Conservation (phyloP, 192 early-diverging fungal genomes). For the Coemansia sp. region DNA sequence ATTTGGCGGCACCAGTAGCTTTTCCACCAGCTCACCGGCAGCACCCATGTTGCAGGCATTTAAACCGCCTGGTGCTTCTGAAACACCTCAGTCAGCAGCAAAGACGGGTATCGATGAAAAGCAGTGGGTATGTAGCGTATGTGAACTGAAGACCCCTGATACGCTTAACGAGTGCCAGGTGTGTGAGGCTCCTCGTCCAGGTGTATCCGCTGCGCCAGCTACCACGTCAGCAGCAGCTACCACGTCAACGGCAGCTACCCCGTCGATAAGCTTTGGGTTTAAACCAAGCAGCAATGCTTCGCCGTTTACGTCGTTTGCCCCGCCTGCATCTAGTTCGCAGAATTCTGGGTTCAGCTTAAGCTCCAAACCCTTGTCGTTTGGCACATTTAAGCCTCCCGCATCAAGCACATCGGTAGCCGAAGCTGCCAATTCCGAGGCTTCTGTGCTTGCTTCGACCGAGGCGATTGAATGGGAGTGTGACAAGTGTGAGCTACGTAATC, state of each 20-base stretch:
- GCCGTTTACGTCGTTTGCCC: background rate
- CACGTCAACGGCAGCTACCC: too few species aligned
- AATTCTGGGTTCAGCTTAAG: too few species aligned
- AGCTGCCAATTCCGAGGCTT: background rate
- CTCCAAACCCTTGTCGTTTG: background rate
- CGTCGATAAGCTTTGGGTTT: constrained; percentile 3
- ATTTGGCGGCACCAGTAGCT: background rate
- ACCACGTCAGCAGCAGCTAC: background rate
- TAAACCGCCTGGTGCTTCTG: constrained; percentile 20
- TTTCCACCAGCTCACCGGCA: background rate
- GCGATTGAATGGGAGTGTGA: constrained; percentile 31
- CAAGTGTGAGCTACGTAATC: constrained; percentile 28
- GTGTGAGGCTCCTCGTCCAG: constrained; percentile 35
- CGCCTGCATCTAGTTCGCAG: background rate
- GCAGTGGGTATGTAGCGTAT: constrained; percentile 37
- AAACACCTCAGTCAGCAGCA: background rate
- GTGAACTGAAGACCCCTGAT: constrained; percentile 23
- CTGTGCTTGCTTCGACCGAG: background rate
- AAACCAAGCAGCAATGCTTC: background rate
- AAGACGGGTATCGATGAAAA: background rate
- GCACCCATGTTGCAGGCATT: constrained; percentile 15
- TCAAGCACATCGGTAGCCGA: background rate
- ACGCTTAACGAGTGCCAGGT: constrained; percentile 13
- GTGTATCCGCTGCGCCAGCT: background rate
- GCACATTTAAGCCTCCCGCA: background rate